phyloP scores from a whole-genome alignment of 495 filamentous ascomycete genomes.

The Annulohypoxylon bovei region DNA sequence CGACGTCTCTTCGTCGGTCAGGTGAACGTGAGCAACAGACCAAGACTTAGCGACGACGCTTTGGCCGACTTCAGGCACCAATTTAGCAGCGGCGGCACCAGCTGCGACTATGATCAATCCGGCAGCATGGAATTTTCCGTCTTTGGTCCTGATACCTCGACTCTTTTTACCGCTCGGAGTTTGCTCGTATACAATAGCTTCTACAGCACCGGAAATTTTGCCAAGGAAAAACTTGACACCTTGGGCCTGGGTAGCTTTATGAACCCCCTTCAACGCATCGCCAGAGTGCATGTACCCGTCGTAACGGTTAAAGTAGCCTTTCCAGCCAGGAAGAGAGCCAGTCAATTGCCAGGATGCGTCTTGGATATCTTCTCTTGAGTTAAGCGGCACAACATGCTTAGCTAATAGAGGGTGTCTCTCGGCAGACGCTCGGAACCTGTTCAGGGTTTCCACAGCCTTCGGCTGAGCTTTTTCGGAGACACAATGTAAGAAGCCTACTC shows the following conservation, averaged over 20 bases:
- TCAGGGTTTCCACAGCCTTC: background rate
- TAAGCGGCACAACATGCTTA: constrained; percentile 48
- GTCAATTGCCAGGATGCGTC: constrained; percentile 34
- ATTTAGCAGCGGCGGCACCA: constrained; percentile 1
- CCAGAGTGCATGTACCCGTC: constrained; percentile 63
- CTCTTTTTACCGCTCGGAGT: constrained; percentile 1
- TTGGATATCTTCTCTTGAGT: constrained; percentile 41
- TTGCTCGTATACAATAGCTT: constrained; percentile 8
- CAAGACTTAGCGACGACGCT: constrained; percentile 60
- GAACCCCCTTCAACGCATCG: constrained; percentile 49
- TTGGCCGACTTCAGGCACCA: constrained; percentile 37
- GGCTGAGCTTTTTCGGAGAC: background rate
- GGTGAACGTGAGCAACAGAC: constrained; percentile 63
- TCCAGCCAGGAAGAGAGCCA: constrained; percentile 59
- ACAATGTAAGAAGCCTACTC: background rate
- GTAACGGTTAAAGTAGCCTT: constrained; percentile 63
- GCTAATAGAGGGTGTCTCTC: constrained; percentile 46
- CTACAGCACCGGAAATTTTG: constrained; percentile 4
- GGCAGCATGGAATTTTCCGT: constrained; percentile 9
- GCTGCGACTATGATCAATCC: constrained; percentile 14
- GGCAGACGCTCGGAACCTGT: background rate
- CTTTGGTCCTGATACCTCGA: background rate
- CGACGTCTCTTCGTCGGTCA: constrained; percentile 59
- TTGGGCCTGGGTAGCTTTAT: constrained; percentile 23
- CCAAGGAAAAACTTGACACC: constrained; percentile 41